Percentiles rank a stretch among this genome's conserved stretches.
phyloP scores from a whole-genome alignment of 2,329 filamentous ascomycete species.

The Trichoderma gracile region DNA sequence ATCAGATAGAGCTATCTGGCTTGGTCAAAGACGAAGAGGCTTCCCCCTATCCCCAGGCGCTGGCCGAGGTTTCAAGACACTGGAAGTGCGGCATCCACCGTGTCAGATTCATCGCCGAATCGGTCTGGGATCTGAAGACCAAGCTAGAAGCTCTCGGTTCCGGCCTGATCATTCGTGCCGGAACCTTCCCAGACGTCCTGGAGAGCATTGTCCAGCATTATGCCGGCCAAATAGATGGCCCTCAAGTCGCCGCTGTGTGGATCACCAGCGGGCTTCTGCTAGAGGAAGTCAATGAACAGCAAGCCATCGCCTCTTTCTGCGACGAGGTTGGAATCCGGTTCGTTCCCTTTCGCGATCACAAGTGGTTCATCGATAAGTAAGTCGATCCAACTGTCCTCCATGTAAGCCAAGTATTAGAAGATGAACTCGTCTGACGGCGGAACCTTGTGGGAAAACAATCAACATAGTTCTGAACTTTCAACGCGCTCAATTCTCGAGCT shows the following conservation, averaged over 20 bases:
- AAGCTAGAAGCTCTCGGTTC: slow-evolving; percentile 60
- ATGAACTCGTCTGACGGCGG: slow-evolving; percentile 50
- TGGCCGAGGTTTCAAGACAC: slow-evolving; percentile 60
- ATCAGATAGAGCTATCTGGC: slow-evolving; percentile 74
- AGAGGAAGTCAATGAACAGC: slow-evolving; percentile 69
- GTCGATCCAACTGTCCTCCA: slow-evolving; percentile 55
- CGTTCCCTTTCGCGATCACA: slow-evolving; percentile 70
- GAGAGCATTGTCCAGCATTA: slow-evolving; percentile 56
- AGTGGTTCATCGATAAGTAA: slow-evolving; percentile 78
- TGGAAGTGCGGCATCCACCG: slow-evolving; percentile 75
- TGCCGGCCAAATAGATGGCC: slow-evolving; percentile 36
- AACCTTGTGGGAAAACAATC: no score
- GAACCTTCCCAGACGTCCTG: slow-evolving; percentile 60
- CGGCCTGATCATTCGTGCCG: slow-evolving; percentile 64
- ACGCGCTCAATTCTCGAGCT: slow-evolving; percentile 54
- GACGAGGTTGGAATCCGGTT: slow-evolving; percentile 58
- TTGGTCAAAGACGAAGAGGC: slow-evolving; percentile 58
- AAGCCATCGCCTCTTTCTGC: slow-evolving; percentile 54
- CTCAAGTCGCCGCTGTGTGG: slow-evolving; percentile 65
- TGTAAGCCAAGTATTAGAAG: slow-evolving; percentile 78
- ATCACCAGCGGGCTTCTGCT: slow-evolving; percentile 69
- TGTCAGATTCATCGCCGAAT: slow-evolving; percentile 70
- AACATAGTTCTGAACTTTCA: slow-evolving; percentile 63
- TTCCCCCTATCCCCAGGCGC: slow-evolving; percentile 69
- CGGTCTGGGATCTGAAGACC: slow-evolving; percentile 70